A percentile compares a stretch with the other conserved stretches of the same genome.
phyloP scores from a whole-genome alignment of 768 basidiomycete species.

The Gloeophyllum trabeum region DNA sequence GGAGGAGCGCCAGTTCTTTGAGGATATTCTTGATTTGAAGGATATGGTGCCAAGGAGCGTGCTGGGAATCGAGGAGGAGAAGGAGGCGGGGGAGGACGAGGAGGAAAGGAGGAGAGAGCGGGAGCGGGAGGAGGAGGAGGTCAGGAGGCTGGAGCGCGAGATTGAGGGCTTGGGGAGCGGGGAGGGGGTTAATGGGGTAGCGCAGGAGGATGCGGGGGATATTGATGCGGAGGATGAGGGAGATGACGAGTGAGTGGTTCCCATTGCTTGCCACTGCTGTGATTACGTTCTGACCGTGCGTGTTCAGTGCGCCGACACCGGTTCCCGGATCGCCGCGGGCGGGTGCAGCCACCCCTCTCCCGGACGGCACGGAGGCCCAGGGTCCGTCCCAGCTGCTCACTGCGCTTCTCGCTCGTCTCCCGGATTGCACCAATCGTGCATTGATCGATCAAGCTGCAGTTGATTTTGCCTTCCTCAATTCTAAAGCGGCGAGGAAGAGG shows the following conservation, averaged over 20 bases:
- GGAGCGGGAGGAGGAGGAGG: conserved; percentile 54
- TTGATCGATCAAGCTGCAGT: conserved; percentile 90
- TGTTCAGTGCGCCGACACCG: conserved; percentile 38
- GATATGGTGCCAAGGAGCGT: conserved; percentile 87
- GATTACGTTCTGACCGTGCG: not conserved
- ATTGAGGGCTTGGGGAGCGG: conserved; percentile 47
- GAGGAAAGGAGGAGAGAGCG: conserved; percentile 42
- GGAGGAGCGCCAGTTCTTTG: conserved; percentile 89
- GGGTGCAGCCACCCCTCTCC: conserved; percentile 43
- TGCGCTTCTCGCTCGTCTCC: conserved; percentile 79
- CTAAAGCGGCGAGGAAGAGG: conserved; percentile 90
- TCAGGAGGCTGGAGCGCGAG: conserved; percentile 69
- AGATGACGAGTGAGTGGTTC: conserved; percentile 31
- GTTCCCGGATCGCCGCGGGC: conserved; percentile 46
- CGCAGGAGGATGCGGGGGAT: conserved; percentile 11
- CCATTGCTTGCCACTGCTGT: not conserved
- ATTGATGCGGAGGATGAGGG: conserved; percentile 6
- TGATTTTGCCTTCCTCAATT: conserved; percentile 94
- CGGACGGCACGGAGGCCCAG: conserved; percentile 60
- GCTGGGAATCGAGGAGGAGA: conserved; percentile 50
- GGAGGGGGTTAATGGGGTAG: conserved; percentile 21
- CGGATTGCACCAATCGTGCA: conserved; percentile 86
- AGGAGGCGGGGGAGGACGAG: conserved; percentile 25
- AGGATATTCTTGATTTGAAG: conserved; percentile 83
- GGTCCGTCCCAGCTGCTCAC: conserved; percentile 92